Base-by-base conservation (phyloP, 2,329 filamentous ascomycete genomes). In the Helotiales sp. region DNA sequence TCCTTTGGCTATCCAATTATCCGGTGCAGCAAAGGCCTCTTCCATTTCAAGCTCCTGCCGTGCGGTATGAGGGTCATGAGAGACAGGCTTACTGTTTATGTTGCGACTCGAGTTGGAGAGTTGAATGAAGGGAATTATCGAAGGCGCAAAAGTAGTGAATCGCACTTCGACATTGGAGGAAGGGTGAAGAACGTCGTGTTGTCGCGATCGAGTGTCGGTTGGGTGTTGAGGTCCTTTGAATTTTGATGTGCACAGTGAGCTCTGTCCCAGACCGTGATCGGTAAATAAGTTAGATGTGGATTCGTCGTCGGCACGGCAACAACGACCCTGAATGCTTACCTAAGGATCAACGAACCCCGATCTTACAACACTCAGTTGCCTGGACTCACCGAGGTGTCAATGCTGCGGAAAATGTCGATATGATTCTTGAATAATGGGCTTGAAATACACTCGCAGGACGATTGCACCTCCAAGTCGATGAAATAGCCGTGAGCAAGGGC, bases 201-300 rank as follows among this genome's bases (percentile, higher is more conserved):
- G n/a, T 49, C 26, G 40, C 50, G 26, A 10, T 52, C 30, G 45
- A 49, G 1, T 26, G 59, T 52, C 45, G 37, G 37, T 45, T 17
- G 59, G 15, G 34, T 28, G 59, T 37, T 50, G 59, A 57, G 32
- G 32, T 24, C 30, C 20, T 50, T 10, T 28, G 26, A 13, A 26
- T 61, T 52, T 61, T 32, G 40, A 24, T n/a, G 20, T 32, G 49
- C 26, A 60, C 15, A 24, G 30, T 26, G 2, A 61, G 45, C 43
- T 61, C 28, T n/a, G 52, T 61, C 30, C 43, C 43, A 17, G 30
- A 61, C 43, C 59, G 59, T 61, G 43, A 60, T 49, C 45, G 26
- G 54, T 61, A 61, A 61, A 61, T 61, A 61, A 61, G 43, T 45
- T 61, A 61, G 54, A 61, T 28, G 45, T 61, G 43, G 59, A 30